Evolutionary conservation across 139 green algal species (phyloP).

Genomic region (Tetraselmis chui): DNA sequence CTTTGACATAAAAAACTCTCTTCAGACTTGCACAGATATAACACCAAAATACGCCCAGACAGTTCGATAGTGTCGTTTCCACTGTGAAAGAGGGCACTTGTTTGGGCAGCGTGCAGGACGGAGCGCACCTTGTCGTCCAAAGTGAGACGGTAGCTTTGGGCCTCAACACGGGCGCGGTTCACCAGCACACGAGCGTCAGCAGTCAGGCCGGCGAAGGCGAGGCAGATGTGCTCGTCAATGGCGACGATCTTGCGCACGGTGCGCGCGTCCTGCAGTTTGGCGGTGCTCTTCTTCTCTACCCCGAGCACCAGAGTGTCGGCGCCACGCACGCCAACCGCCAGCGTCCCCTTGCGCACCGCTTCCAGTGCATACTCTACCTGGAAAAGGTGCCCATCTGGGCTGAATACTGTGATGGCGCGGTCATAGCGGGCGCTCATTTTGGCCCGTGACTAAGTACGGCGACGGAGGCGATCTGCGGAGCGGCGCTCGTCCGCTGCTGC

Average conservation of each 20-base stretch:
- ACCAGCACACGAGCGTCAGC: slow-evolving; percentile 94
- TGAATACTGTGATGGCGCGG: slow-evolving; percentile 98
- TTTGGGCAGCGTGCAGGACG: too few relatives aligned
- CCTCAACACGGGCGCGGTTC: slow-evolving; percentile 85
- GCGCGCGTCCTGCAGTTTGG: slow-evolving; percentile 90
- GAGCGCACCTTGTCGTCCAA: neutral
- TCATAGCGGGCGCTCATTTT: slow-evolving; percentile 81
- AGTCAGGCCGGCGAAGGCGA: slow-evolving; percentile 93
- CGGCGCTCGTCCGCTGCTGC: neutral
- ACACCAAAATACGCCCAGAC: too few relatives aligned
- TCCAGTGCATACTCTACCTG: slow-evolving; percentile 98
- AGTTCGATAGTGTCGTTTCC: too few relatives aligned
- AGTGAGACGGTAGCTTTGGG: slow-evolving; percentile 60
- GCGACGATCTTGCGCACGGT: slow-evolving; percentile 95
- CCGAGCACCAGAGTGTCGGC: slow-evolving; percentile 84
- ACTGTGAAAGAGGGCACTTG: too few relatives aligned
- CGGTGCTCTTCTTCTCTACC: slow-evolving; percentile 92
- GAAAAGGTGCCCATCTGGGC: slow-evolving; percentile 89
- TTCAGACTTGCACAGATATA: too few relatives aligned
- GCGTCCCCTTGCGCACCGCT: slow-evolving; percentile 87
- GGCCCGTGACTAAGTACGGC: neutral
- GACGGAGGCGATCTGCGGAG: neutral
- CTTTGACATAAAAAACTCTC: too few relatives aligned
- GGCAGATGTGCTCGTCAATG: slow-evolving; percentile 93
- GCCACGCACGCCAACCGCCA: slow-evolving; percentile 89